phyloP scores from a whole-genome alignment of 352 stramenopile species.

The Peronosclerospora sorghi region DNA sequence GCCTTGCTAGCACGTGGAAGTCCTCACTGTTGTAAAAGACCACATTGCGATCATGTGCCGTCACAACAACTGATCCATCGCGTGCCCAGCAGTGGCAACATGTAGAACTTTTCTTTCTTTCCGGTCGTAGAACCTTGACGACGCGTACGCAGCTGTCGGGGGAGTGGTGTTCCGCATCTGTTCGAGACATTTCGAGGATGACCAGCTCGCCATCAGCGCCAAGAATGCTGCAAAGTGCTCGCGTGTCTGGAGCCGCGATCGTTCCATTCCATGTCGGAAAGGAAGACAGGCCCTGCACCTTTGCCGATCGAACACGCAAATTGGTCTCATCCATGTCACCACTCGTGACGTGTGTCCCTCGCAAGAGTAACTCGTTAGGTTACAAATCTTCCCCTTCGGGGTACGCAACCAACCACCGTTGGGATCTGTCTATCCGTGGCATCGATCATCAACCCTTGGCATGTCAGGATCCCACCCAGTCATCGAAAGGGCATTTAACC shows the following conservation, averaged over 20 bases:
- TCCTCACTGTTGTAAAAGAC: constrained; percentile 20
- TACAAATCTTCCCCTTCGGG: too few relatives aligned
- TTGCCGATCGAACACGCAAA: constrained; percentile 24
- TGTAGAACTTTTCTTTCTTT: constrained; percentile 5
- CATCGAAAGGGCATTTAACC: too few relatives aligned
- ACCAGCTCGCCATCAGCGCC: constrained; percentile 39
- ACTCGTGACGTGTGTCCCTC: neutral
- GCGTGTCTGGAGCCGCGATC: constrained; percentile 9
- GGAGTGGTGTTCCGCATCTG: constrained; percentile 1
- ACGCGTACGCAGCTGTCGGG: constrained; percentile 13
- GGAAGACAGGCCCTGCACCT: constrained; percentile 29
- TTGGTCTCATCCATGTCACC: constrained; percentile 14
- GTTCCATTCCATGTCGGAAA: constrained; percentile 57
- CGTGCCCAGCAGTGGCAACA: constrained; percentile 48
- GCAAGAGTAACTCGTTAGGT: too few relatives aligned
- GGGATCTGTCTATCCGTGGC: too few relatives aligned
- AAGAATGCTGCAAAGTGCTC: constrained; percentile 33
- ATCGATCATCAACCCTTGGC: too few relatives aligned
- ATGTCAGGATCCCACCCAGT: too few relatives aligned
- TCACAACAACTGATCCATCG: constrained; percentile 19
- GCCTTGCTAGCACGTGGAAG: constrained; percentile 6
- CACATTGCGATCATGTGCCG: constrained; percentile 22
- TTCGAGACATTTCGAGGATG: constrained; percentile 19
- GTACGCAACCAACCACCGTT: too few relatives aligned
- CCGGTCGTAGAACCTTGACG: constrained; percentile 23